Base-by-base conservation (phyloP, 2,329 filamentous ascomycete species). In the Exophiala aquamarina region DNA sequence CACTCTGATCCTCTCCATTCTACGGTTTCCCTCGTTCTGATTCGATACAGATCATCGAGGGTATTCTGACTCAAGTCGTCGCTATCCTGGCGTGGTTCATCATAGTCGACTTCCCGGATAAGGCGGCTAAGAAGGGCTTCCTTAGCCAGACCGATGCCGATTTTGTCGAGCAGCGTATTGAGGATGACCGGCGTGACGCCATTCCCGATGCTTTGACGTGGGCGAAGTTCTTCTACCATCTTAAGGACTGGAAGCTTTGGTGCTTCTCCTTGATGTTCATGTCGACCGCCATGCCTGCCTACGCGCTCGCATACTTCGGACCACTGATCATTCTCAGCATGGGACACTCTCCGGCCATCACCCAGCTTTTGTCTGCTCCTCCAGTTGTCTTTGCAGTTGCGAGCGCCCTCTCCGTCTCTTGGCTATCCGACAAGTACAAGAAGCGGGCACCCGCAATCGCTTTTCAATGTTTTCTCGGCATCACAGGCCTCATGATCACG, bases 231-330 rank as follows among this genome's bases (percentile, higher is more conserved):
- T 55, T 81, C 11, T 49, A 63, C 11, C 70, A 71, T 17, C 75
- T 70, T 1, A 49, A 60, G 2, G 77, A 83, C 66, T 74, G 69
- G 70, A 79, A 79, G 63, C 70, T 84, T 47, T 86, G 83, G 83
- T 73, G 66, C 0, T 85, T 63, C 47, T 60, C 59, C n/a, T 42
- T 47, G 18, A 34, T 54, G 42, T 52, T 56, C 41, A 52, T 52
- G 50, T 53, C 46, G 21, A 50, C 50, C 11, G 46, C 46, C 3
- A 52, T 45, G 40, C 45, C 45, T n/a, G 49, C 45, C 1, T 52
- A 52, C 32, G 49, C 47, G n/a, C 47, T 57, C 29, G 51, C 42
- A 18, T 57, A 52, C 21, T 53, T 56, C 41, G 38, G 41, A 2
- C 49, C 49, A 2, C 32, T 55, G 11, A 54, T 56, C 19, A 38